phyloP scores from a whole-genome alignment of 257 asterid species.

The Marsdenia floribunda region DNA sequence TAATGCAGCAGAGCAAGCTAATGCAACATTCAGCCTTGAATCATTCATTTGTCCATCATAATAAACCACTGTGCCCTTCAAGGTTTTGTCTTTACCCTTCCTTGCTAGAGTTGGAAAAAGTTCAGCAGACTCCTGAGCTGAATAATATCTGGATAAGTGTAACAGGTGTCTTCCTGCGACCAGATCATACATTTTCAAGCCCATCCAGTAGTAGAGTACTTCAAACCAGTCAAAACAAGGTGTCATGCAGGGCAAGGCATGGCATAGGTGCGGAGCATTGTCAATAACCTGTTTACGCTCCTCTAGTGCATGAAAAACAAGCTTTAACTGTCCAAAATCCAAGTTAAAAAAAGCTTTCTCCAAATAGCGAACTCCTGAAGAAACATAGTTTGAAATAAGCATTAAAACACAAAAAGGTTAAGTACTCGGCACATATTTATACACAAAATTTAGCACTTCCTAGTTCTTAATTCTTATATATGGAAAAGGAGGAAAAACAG shows the following conservation, averaged over 20 bases:
- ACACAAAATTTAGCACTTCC: neutral
- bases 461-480: neutral
- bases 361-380: constrained; percentile 95
- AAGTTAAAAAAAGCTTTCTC: constrained; percentile 94
- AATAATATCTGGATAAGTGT: constrained; percentile 87
- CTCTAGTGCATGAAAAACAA: constrained; percentile 89
- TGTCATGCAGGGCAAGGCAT: constrained; percentile 95
- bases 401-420: neutral
- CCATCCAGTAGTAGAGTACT: constrained; percentile 82
- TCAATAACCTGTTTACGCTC: constrained; percentile 94
- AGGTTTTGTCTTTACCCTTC: constrained; percentile 62
- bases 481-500: neutral
- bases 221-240: constrained; percentile 98
- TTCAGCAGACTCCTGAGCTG: constrained; percentile 79
- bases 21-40: constrained; percentile 78
- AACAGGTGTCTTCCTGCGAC: constrained; percentile 83
- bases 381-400: constrained; percentile 8
- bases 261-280: constrained; percentile 95
- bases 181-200: constrained; percentile 94
- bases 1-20: constrained; percentile 94
- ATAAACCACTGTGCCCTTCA: constrained; percentile 98
- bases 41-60: constrained; percentile 99
- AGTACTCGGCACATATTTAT: neutral
- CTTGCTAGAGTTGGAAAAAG: constrained; percentile 87
- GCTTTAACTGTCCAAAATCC: constrained; percentile 88